Base-by-base conservation (phyloP, 352 stramenopile genomes). In the Globisporangium irregulare region DNA sequence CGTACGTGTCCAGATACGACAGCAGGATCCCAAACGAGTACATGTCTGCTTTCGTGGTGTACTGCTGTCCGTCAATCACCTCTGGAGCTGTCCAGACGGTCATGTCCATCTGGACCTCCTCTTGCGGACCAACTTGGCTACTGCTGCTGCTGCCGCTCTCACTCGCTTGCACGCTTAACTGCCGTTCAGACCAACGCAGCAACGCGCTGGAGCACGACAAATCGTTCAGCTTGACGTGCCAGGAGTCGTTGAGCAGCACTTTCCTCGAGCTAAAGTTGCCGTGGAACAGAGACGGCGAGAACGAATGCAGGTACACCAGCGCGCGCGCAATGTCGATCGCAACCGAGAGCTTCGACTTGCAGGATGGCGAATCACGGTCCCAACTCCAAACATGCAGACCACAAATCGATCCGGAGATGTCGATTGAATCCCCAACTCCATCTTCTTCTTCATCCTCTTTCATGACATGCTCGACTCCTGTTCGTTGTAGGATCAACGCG, bases 301-400 rank as follows among this genome's bases (percentile, higher is more conserved):
- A 72, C 20, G 78, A 81, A 46, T 89, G 80, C 55, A 89, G 46
- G n/a, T 89, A 84, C 27, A 77, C 66, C 10, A 86, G 66, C 1
- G 71, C 78, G 2, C 76, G 63, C 1, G 75, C 73, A 3, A 87
- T 70, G 15, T 85, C 76, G 15, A 79, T 73, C 2, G 71, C 73
- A 20, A 89, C 75, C 18, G 71, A 67, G 27, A 86, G 65, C 53
- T 85, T 85, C 59, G 73, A 76, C 63, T 75, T 81, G 59, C 68
- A 72, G 1, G 46, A 46, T 15, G 36, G 22, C 0, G 74, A 74
- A 18, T 76, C 76, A 41, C 57, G 50, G 0, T 68, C 32, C 76
- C 76, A 83, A 38, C 46, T 74, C 76, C 76, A 83, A 18, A 22
- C 4, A 36, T 64, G 27, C 12, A 29, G 20, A 25, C 2, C 27